Percentiles rank a stretch among this genome's conserved stretches.
These are phyloP conservation scores for Trifolium subterraneum DNA, from an alignment of 306 rosid genomes.

Conservation along the genomic window DNA sequence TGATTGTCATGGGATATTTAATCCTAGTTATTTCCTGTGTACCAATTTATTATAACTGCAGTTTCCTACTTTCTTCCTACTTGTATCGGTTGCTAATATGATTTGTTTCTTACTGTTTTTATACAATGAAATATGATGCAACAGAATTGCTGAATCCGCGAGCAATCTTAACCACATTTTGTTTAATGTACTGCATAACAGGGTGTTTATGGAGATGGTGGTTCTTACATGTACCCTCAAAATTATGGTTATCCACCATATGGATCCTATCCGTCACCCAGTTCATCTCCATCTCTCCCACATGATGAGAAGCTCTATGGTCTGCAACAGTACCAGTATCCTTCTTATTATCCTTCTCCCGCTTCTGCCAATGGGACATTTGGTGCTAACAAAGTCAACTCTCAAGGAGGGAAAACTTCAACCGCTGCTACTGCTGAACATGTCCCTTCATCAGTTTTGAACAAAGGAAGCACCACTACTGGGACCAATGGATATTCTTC, in stretches of 20 bases:
- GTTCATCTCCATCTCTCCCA: constrained; percentile 46
- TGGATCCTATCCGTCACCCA: constrained; percentile 46
- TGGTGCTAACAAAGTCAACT: constrained; percentile 42
- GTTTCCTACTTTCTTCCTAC: not conserved
- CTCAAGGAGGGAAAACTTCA: constrained; percentile 42
- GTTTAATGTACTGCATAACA: constrained; percentile 7
- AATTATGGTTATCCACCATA: constrained; percentile 54
- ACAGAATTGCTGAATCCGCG: not conserved
- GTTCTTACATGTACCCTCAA: constrained; percentile 45
- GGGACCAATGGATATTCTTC: constrained; percentile 22
- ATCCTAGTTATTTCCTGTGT: not conserved
- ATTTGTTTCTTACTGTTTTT: constrained; percentile 10
- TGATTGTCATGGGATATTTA: not conserved
- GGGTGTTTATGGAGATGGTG: constrained; percentile 16
- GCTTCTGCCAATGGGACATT: constrained; percentile 37
- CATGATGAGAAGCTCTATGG: constrained; percentile 50
- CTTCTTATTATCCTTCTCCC: constrained; percentile 47
- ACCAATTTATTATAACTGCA: not conserved
- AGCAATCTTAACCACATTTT: not conserved
- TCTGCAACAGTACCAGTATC: constrained; percentile 58
- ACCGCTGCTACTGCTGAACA: constrained; percentile 36
- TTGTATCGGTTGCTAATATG: not conserved
- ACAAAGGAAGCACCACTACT: constrained; percentile 35
- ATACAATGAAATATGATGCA: not conserved
- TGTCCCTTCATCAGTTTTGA: constrained; percentile 32